Conservation (phyloP, 208 protist species). For the Endotrypanum monterogeii region DNA sequence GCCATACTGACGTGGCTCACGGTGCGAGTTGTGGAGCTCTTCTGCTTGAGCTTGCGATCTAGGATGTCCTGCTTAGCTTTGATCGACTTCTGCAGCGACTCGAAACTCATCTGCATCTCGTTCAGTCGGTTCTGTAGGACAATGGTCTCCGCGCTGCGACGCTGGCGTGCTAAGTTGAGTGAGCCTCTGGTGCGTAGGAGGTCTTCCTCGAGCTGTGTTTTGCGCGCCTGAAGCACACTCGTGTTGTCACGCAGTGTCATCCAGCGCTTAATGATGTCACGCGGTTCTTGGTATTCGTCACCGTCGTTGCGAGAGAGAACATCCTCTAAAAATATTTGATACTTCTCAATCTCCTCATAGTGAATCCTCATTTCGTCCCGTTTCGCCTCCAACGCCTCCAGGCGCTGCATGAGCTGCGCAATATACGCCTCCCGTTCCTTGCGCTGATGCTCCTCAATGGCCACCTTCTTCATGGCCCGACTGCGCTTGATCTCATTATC, state of each 20-base stretch:
- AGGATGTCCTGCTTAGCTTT: constrained; percentile 90
- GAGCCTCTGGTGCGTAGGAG: constrained; percentile 88
- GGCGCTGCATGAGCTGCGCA: constrained; percentile 52
- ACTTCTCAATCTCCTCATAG: constrained; percentile 78
- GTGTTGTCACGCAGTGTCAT: constrained; percentile 92
- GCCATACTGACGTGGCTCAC: constrained; percentile 93
- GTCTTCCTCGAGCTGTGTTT: constrained; percentile 91
- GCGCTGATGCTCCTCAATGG: constrained; percentile 79
- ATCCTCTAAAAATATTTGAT: constrained; percentile 89
- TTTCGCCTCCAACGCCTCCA: constrained; percentile 56
- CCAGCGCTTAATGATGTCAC: constrained; percentile 91
- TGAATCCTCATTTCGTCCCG: constrained; percentile 58
- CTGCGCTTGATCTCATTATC: constrained; percentile 93
- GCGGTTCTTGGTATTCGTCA: constrained; percentile 91
- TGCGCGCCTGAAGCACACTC: constrained; percentile 89
- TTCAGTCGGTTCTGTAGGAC: constrained; percentile 91
- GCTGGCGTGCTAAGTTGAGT: constrained; percentile 77
- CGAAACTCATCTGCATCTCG: constrained; percentile 85
- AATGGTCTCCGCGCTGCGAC: constrained; percentile 85
- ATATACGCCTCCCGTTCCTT: constrained; percentile 89
- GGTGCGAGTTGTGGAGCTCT: constrained; percentile 85
- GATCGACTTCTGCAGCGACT: constrained; percentile 84
- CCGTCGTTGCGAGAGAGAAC: constrained; percentile 89
- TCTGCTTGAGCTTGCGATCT: constrained; percentile 87
- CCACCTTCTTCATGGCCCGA: constrained; percentile 85